Evolutionary conservation across 2,329 filamentous ascomycete species (phyloP).

Genomic region (Penicillium sp.): DNA sequence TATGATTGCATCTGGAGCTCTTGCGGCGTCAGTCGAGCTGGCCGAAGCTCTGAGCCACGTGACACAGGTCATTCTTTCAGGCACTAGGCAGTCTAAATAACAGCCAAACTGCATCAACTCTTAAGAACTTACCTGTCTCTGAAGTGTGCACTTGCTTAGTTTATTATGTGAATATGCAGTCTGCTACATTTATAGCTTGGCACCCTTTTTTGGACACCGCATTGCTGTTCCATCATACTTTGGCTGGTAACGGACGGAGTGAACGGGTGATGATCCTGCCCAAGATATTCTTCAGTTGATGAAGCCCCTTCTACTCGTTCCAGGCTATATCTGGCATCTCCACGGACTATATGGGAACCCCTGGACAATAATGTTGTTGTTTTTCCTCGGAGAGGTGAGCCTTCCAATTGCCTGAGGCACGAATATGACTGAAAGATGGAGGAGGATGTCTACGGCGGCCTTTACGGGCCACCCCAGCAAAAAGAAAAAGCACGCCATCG

Average conservation of each 20-base stretch:
- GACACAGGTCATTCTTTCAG: conserved; percentile 18
- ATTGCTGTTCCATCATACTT: background rate
- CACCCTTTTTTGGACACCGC: background rate
- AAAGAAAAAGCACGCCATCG: conserved; percentile 31
- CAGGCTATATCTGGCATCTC: background rate
- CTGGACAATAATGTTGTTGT: background rate
- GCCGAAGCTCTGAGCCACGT: conserved; percentile 38
- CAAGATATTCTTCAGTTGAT: background rate
- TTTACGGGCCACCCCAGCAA: conserved; percentile 16
- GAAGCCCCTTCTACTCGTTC: background rate
- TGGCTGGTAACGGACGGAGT: background rate
- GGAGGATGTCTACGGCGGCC: too few species aligned
- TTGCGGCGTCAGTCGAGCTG: conserved; percentile 27
- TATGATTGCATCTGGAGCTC: conserved; percentile 19
- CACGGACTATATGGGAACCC: background rate
- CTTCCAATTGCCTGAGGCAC: conserved; percentile 11
- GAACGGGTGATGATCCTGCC: background rate
- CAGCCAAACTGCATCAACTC: background rate
- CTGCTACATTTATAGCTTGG: background rate
- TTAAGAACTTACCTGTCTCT: background rate
- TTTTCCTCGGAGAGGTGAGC: background rate
- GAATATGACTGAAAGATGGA: conserved; percentile 23
- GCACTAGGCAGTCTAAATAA: background rate
- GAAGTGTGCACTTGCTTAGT: background rate
- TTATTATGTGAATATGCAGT: background rate